Percentiles rank a stretch among this genome's conserved stretches.
phyloP scores from a whole-genome alignment of 805 yeast species.

The Lachancea mirantina region DNA sequence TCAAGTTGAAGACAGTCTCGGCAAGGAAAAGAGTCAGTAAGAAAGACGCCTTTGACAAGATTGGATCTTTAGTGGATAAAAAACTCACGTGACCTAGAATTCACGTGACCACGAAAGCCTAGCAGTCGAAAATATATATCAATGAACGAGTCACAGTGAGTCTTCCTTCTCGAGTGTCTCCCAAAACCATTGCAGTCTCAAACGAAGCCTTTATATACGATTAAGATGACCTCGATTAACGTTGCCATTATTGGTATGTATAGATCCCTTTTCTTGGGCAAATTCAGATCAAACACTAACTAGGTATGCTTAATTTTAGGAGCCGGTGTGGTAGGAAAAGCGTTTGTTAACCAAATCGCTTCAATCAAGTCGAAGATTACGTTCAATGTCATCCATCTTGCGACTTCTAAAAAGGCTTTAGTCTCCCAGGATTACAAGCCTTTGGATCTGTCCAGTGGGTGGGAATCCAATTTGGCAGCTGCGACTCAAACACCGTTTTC shows the following conservation, averaged over 20 bases:
- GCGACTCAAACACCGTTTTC: constrained; percentile 42
- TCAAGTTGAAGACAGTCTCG: constrained; percentile 10
- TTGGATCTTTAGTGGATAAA: constrained; percentile 22
- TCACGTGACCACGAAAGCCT: not conserved
- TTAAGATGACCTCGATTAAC: constrained; percentile 44
- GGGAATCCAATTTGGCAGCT: constrained; percentile 44
- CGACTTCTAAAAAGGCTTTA: constrained; percentile 66
- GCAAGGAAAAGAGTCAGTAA: constrained; percentile 29
- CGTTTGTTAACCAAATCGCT: constrained; percentile 76
- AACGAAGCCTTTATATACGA: no score
- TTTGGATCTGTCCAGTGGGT: constrained; percentile 48
- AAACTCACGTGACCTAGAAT: constrained; percentile 15
- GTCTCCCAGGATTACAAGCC: constrained; percentile 65
- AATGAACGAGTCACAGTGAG: no score
- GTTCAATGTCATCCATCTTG: constrained; percentile 74
- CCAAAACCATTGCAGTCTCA: no score
- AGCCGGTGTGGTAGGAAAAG: constrained; percentile 93
- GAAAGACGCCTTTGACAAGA: constrained; percentile 29
- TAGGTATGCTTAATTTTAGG: constrained; percentile 33
- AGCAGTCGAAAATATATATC: not conserved
- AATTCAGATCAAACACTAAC: no score
- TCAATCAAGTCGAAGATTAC: constrained; percentile 52
- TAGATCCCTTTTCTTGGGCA: not conserved
- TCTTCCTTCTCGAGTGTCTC: no score
- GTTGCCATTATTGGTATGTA: constrained; percentile 59